A percentile compares a stretch with the other conserved stretches of the same genome.
These are phyloP conservation scores for Pterocarpus santalinus DNA, from an alignment of 306 rosid species.

Conservation along the genomic window DNA sequence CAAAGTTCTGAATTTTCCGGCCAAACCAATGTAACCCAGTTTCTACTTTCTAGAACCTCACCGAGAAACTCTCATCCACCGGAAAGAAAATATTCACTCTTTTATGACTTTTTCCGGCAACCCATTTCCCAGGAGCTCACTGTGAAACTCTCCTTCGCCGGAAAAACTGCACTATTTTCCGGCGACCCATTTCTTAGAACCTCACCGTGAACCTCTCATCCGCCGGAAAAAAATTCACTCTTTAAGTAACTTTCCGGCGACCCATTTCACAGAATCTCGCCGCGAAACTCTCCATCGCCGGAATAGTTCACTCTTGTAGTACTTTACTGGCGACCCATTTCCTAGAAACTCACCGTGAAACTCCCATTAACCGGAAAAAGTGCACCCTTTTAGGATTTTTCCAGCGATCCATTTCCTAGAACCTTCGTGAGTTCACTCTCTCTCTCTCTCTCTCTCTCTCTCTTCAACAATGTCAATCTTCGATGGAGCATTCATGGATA, in stretches of 20 bases:
- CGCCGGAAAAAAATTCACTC: background rate
- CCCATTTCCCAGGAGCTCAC: slow-evolving; percentile 8
- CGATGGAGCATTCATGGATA: slow-evolving; percentile 79
- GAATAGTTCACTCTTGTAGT: background rate
- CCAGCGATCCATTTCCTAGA: slow-evolving; percentile 26
- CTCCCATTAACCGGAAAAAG: background rate
- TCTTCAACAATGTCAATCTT: slow-evolving; percentile 67
- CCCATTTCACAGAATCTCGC: slow-evolving; percentile 24
- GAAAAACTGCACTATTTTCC: background rate
- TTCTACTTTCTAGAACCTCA: background rate
- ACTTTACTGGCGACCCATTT: background rate
- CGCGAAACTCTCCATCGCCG: background rate
- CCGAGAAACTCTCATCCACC: background rate
- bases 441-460: background rate
- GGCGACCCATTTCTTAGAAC: background rate
- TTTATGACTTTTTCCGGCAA: background rate
- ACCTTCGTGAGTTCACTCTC: background rate
- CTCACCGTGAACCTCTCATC: background rate
- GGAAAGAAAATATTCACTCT: background rate
- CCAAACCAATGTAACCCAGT: too few species aligned
- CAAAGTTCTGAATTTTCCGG: background rate
- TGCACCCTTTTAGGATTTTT: background rate
- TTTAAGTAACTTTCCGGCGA: slow-evolving; percentile 10
- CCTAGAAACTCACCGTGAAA: background rate
- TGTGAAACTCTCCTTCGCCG: background rate